These are phyloP conservation scores for Alternaria viburni DNA, from an alignment of 2,329 filamentous ascomycete genomes.

Conservation along the genomic window DNA sequence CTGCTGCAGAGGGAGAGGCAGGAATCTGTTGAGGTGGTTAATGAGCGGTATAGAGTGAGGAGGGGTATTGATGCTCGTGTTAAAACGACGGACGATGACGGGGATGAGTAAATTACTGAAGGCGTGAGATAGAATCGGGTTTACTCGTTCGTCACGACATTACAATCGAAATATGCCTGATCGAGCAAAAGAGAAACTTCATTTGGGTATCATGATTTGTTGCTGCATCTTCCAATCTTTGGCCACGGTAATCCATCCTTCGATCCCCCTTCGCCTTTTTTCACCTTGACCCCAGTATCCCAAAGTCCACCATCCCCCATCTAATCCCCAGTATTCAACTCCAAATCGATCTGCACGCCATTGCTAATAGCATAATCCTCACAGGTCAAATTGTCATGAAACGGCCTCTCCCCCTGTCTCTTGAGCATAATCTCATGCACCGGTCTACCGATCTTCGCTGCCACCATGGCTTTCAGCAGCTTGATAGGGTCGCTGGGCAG, in stretches of 20 bases:
- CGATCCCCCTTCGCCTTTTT: neutral
- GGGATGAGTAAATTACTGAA: conserved; percentile 30
- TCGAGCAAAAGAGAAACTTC: neutral
- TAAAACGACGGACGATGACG: conserved; percentile 32
- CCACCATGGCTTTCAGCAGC: conserved; percentile 90
- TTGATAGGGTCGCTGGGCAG: conserved; percentile 82
- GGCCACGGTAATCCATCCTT: neutral
- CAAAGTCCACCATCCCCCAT: neutral
- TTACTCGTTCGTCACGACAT: neutral
- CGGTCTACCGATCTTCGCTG: conserved; percentile 84
- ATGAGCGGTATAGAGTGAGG: conserved; percentile 62
- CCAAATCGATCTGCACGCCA: conserved; percentile 70
- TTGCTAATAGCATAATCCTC: conserved; percentile 95
- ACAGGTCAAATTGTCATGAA: conserved; percentile 87
- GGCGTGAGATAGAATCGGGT: neutral
- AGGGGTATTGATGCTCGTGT: conserved; percentile 52
- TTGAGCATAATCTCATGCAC: conserved; percentile 92
- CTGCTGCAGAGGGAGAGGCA: conserved; percentile 63
- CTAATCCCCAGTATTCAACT: conserved; percentile 47
- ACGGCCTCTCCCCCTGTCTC: conserved; percentile 88
- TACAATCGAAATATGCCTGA: neutral
- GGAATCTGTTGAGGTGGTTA: conserved; percentile 67
- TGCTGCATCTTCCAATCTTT: neutral
- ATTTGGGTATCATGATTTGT: conserved; percentile 3
- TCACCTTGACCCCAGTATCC: neutral